phyloP scores from a whole-genome alignment of 1,139 yeast species.

The Suhomyces atakaporum region DNA sequence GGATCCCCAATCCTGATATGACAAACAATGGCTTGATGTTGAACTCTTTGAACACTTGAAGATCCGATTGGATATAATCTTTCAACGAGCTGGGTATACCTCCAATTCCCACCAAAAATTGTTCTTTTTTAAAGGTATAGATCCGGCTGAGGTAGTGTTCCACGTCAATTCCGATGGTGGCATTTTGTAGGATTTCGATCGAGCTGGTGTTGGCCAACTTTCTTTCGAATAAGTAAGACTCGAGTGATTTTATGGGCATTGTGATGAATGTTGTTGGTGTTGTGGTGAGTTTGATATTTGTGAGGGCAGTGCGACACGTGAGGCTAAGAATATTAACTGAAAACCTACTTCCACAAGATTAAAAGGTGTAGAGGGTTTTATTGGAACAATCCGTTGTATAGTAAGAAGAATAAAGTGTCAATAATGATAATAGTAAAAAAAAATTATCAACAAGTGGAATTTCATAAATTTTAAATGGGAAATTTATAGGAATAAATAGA shows the following conservation, averaged over 20 bases:
- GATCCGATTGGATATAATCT: slow-evolving; percentile 60
- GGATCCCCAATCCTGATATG: slow-evolving; percentile 57
- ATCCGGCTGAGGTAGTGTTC: slow-evolving; percentile 72
- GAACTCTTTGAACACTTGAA: slow-evolving; percentile 58
- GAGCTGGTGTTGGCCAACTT: slow-evolving; percentile 64
- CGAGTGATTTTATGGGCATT: slow-evolving; percentile 68
- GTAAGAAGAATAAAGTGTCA: too few species aligned
- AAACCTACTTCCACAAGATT: too few species aligned
- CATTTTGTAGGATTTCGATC: slow-evolving; percentile 63
- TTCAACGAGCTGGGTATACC: slow-evolving; percentile 74
- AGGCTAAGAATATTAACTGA: too few species aligned
- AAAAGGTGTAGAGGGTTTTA: too few species aligned
- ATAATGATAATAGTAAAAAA: too few species aligned
- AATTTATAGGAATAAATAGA: too few species aligned
- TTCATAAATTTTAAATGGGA: too few species aligned
- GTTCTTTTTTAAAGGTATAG: slow-evolving; percentile 66
- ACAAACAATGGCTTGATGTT: slow-evolving; percentile 78
- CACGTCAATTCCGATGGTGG: slow-evolving; percentile 83
- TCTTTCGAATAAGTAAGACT: slow-evolving; percentile 69
- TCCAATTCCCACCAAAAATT: slow-evolving; percentile 75
- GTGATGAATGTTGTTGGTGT: neutral
- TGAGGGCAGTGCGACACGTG: too few species aligned
- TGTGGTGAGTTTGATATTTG: too few species aligned
- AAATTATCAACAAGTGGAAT: too few species aligned
- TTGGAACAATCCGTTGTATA: too few species aligned